A percentile compares a stretch with the other conserved stretches of the same genome.
Evolutionary conservation across 345 rosid species (phyloP).

Genomic region (Citrus mangshanensis): DNA sequence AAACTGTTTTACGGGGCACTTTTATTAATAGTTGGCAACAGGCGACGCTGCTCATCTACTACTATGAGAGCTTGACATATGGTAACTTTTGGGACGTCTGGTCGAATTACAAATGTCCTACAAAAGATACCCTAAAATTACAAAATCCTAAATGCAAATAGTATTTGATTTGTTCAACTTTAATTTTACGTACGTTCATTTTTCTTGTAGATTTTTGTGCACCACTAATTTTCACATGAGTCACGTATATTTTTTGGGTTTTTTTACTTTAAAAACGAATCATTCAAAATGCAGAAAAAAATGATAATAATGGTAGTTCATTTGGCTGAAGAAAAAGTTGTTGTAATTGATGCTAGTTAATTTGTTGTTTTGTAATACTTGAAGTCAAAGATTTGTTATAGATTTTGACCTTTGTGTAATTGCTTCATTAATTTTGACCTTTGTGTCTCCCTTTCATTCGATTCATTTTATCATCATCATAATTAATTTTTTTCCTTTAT

Average conservation of each 20-base stretch:
- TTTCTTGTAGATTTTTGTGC: neutral
- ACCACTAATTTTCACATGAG: neutral
- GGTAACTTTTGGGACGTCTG: constrained; percentile 14
- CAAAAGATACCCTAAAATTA: neutral
- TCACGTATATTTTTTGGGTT: neutral
- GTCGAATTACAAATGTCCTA: too few species aligned
- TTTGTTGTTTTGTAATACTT: neutral
- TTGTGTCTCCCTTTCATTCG: neutral
- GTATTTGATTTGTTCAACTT: neutral
- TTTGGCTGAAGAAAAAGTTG: neutral
- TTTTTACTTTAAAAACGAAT: too few species aligned
- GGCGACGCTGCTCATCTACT: neutral
- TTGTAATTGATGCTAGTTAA: neutral
- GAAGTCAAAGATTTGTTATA: neutral
- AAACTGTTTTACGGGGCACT: neutral
- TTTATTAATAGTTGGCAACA: neutral
- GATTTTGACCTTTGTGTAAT: too few species aligned
- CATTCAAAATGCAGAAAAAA: neutral
- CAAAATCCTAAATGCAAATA: neutral
- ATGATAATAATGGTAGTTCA: too few species aligned
- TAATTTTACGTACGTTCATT: too few species aligned
- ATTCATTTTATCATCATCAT: neutral
- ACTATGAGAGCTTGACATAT: constrained; percentile 21
- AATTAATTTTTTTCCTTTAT: too few species aligned
- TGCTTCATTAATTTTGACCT: neutral